Evolutionary conservation across 2,329 filamentous ascomycete genomes (phyloP).

Genomic region (Dactylellina parvicollis): DNA sequence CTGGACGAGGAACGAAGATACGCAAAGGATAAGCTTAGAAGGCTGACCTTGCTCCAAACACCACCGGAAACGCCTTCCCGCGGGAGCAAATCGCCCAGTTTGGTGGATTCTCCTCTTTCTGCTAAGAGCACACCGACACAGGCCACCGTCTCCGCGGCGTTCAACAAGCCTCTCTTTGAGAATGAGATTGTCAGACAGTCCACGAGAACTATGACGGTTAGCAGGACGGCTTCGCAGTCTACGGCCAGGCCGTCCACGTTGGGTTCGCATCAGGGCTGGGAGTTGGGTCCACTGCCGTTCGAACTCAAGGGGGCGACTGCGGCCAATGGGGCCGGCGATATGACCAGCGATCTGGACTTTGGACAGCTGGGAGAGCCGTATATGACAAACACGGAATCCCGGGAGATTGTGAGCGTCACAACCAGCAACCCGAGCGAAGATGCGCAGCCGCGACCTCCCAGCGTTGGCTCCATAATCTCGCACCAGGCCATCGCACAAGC

Average conservation of each 20-base stretch:
- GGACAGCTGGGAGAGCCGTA: slow-evolving; percentile 50
- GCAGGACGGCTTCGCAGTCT: slow-evolving; percentile 48
- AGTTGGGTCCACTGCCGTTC: slow-evolving; percentile 43
- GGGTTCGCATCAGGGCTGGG: slow-evolving; percentile 38
- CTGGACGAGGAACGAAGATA: slow-evolving; percentile 76
- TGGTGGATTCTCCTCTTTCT: slow-evolving; percentile 43
- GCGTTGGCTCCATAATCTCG: slow-evolving; percentile 39
- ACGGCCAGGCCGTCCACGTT: slow-evolving; percentile 41
- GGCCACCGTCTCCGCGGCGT: slow-evolving; percentile 40
- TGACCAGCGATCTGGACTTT: slow-evolving; percentile 35
- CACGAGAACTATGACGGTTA: slow-evolving; percentile 42
- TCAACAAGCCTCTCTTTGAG: slow-evolving; percentile 42
- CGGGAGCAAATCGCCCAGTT: slow-evolving; percentile 42
- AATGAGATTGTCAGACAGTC: slow-evolving; percentile 47
- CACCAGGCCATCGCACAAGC: slow-evolving; percentile 55
- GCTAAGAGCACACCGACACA: slow-evolving; percentile 51
- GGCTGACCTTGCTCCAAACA: slow-evolving; percentile 46
- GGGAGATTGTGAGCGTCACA: slow-evolving; percentile 44
- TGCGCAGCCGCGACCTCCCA: slow-evolving; percentile 30
- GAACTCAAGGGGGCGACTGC: slow-evolving; percentile 40
- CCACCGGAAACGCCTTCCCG: slow-evolving; percentile 37
- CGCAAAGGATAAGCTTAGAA: slow-evolving; percentile 56
- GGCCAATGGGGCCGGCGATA: slow-evolving; percentile 5
- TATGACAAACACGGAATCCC: slow-evolving; percentile 46
- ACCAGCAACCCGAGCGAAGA: slow-evolving; percentile 40